Evolutionary conservation across 768 basidiomycete genomes (phyloP), one percentile per base, ranked within the genome.

Genomic region (Boletus subcaerulescens): DNA sequence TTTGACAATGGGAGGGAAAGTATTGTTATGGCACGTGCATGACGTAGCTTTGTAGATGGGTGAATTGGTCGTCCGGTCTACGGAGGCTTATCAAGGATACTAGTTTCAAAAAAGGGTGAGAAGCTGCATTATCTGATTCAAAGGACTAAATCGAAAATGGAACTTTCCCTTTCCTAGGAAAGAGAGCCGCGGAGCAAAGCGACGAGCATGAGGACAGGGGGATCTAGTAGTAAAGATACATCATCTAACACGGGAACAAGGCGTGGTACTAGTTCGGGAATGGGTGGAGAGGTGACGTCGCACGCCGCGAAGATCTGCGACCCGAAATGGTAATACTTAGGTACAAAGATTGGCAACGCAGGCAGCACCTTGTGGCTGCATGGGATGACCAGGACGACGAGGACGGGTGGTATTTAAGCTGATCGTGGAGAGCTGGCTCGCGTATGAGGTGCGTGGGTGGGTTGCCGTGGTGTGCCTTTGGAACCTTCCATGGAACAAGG

Each of bases 281-380:
- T 48, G 48, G 40, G 63, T 48, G 55, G 57, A 20, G 35, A 20
- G 20, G 55, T 67, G 64, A 64, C 62, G 64, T 60, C 47, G 54
- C 20, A 12, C 26, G 12, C 53, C 61, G 61, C 13, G 52, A 53
- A 44, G 67, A 68, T 68, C 57, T 67, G 50, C 65, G 17, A 31
- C 58, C 68, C 26, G 54, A 67, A 63, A 55, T 13, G 65, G 68
- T 45, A 65, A 33, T n/a, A n/a, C n/a, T 4, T 33, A 4, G 46
- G 22, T 42, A 46, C 13, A 48, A 6, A 32, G 47, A 55, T 53
- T 48, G 29, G 20, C 35, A 2, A 39, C 33, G 32, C 22, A 24
- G 22, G 4, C 4, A 24, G 22, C 22, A 24, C 22, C 33, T 12
- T 33, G 12, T 13, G 14, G 33, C 14, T 35, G 33, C 33, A 35